phyloP scores from a whole-genome alignment of 306 rosid species.

The Fagus sylvatica region DNA sequence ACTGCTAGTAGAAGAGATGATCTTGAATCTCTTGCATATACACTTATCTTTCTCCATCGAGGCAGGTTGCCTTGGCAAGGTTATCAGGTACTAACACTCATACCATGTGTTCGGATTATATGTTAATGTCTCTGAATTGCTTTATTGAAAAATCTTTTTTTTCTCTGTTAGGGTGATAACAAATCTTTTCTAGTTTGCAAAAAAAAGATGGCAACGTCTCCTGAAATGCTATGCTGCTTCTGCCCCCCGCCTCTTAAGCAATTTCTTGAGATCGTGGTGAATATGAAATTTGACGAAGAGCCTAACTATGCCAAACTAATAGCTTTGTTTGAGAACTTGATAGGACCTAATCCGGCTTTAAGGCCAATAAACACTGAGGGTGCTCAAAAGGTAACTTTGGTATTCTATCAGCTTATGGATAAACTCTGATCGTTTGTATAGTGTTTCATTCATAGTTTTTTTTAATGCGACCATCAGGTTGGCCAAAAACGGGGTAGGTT shows the following conservation, averaged over 20 bases:
- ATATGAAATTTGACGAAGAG: slow-evolving; percentile 96
- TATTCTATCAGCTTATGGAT: slow-evolving; percentile 5
- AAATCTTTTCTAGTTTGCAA: slow-evolving; percentile 72
- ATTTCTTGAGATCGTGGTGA: slow-evolving; percentile 88
- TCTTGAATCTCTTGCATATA: slow-evolving; percentile 94
- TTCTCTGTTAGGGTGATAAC: slow-evolving; percentile 66
- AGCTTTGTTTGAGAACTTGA: slow-evolving; percentile 76
- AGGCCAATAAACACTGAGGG: slow-evolving; percentile 90
- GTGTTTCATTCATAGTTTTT: not conserved
- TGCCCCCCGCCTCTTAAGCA: slow-evolving; percentile 84
- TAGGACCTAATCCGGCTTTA: slow-evolving; percentile 84
- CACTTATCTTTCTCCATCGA: slow-evolving; percentile 83
- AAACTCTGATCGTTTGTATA: not conserved
- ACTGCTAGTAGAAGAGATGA: slow-evolving; percentile 96
- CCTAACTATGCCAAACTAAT: slow-evolving; percentile 85
- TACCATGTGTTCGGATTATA: slow-evolving; percentile 16
- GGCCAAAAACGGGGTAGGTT: slow-evolving; percentile 94
- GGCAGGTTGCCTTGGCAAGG: slow-evolving; percentile 98
- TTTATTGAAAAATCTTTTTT: not conserved
- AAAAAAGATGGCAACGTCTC: slow-evolving; percentile 93
- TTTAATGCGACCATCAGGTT: slow-evolving; percentile 49
- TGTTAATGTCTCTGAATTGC: slow-evolving; percentile 7
- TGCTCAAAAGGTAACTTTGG: slow-evolving; percentile 71
- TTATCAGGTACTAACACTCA: slow-evolving; percentile 59
- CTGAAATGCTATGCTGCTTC: slow-evolving; percentile 91